Conservation (phyloP, 179 eudicot genomes). For the Spinacia oleracea region DNA sequence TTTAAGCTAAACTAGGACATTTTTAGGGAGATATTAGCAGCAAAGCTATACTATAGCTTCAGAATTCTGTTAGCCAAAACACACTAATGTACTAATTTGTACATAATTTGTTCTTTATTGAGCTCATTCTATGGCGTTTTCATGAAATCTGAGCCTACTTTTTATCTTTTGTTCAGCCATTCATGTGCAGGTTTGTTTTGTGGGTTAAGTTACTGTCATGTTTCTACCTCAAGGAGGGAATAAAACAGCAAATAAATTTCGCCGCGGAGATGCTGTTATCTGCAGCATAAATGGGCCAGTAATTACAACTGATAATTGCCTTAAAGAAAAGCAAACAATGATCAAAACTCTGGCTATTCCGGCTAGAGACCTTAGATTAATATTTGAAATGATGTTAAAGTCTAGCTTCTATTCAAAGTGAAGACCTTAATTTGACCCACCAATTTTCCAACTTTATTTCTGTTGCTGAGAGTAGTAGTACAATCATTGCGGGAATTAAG, state of each 20-base stretch:
- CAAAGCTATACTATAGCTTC: not conserved
- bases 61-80: not conserved
- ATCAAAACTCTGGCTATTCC: not conserved
- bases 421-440: not conserved
- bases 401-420: conserved; percentile 12
- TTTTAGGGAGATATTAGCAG: not conserved
- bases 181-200: not conserved
- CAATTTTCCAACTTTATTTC: not conserved
- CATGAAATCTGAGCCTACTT: not conserved
- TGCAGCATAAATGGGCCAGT: not conserved
- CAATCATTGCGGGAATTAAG: not conserved
- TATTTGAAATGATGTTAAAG: not conserved
- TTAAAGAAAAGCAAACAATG: conserved; percentile 1
- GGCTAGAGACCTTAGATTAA: conserved; percentile 5
- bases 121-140: not conserved
- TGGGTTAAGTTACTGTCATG: not conserved
- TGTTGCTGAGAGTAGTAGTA: not conserved
- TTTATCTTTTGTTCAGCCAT: not conserved
- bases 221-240: not conserved
- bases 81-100: not conserved
- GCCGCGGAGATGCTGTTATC: not conserved
- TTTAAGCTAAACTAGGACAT: not conserved
- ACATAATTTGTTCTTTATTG: not conserved
- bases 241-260: not conserved
- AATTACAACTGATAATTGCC: not conserved